phyloP scores from a whole-genome alignment of 1,139 yeast species.

The Scheffersomyces illinoinensis region DNA sequence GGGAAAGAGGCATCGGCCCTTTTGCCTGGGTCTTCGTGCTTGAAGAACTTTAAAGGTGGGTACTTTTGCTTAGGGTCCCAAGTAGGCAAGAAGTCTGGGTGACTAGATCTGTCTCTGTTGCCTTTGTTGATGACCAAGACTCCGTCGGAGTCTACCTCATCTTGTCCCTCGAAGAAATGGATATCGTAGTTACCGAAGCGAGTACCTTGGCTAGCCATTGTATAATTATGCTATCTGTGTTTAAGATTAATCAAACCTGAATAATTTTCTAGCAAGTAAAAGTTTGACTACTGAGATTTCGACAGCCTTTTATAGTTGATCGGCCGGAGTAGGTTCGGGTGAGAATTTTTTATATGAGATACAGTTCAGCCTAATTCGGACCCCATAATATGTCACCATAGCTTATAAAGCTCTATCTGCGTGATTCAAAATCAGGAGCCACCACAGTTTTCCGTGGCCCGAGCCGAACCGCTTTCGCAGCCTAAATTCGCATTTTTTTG shows the following conservation, averaged over 20 bases:
- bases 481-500: conserved; percentile 1
- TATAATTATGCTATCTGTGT: background rate
- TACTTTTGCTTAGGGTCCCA: conserved; percentile 47
- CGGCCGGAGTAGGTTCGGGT: background rate
- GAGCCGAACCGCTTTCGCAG: background rate
- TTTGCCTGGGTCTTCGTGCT: conserved; percentile 52
- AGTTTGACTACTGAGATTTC: background rate
- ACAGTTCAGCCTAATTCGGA: background rate
- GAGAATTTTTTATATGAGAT: background rate
- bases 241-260: background rate
- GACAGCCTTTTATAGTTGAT: background rate
- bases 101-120: conserved; percentile 13
- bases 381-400: background rate
- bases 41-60: conserved; percentile 37
- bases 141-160: conserved; percentile 40
- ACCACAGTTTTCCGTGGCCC: conserved; percentile 1
- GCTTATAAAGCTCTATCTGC: background rate
- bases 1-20: conserved; percentile 57
- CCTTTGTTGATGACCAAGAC: conserved; percentile 32
- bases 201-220: background rate
- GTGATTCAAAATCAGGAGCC: background rate
- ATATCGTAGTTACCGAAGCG: conserved; percentile 7
- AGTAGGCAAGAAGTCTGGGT: conserved; percentile 47
- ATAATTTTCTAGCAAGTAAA: background rate
- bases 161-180: conserved; percentile 18